Evolutionary conservation across 768 basidiomycete species (phyloP).

Genomic region (Leccinum boreale): DNA sequence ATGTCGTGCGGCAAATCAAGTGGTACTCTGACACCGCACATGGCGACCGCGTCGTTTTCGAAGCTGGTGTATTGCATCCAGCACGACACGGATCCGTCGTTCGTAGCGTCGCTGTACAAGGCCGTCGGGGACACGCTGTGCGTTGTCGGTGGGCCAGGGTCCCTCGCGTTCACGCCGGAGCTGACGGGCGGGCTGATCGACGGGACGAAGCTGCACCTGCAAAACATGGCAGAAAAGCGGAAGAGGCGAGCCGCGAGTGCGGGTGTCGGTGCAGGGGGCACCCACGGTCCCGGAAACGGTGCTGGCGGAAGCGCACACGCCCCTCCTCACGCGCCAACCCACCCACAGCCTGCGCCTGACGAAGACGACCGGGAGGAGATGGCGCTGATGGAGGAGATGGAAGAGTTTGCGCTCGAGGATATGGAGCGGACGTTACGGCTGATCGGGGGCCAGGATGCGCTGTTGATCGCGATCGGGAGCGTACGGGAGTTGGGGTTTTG

Average conservation of each 20-base stretch:
- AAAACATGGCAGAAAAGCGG: constrained; percentile 63
- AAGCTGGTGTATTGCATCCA: constrained; percentile 62
- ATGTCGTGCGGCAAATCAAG: constrained; percentile 65
- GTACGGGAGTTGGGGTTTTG: constrained; percentile 66
- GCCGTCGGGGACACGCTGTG: constrained; percentile 61
- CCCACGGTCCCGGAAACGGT: neutral
- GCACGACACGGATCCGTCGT: constrained; percentile 70
- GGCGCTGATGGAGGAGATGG: constrained; percentile 74
- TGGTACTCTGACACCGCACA: constrained; percentile 60
- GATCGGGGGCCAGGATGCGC: constrained; percentile 58
- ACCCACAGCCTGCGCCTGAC: neutral
- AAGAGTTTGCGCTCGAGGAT: constrained; percentile 78
- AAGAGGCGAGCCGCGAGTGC: constrained; percentile 44
- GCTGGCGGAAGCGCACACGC: neutral
- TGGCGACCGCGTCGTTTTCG: constrained; percentile 65
- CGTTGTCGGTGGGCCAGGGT: constrained; percentile 48
- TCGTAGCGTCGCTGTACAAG: constrained; percentile 74
- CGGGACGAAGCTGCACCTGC: constrained; percentile 70
- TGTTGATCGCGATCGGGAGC: constrained; percentile 67
- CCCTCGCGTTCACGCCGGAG: constrained; percentile 46
- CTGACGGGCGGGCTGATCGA: constrained; percentile 56
- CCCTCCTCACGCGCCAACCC: neutral
- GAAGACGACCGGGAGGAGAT: constrained; percentile 67
- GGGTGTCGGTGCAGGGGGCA: constrained; percentile 7
- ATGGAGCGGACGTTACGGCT: constrained; percentile 61